Evolutionary conservation across 208 protist genomes (phyloP).

Genomic region (Acanthamoeba lenticulata): DNA sequence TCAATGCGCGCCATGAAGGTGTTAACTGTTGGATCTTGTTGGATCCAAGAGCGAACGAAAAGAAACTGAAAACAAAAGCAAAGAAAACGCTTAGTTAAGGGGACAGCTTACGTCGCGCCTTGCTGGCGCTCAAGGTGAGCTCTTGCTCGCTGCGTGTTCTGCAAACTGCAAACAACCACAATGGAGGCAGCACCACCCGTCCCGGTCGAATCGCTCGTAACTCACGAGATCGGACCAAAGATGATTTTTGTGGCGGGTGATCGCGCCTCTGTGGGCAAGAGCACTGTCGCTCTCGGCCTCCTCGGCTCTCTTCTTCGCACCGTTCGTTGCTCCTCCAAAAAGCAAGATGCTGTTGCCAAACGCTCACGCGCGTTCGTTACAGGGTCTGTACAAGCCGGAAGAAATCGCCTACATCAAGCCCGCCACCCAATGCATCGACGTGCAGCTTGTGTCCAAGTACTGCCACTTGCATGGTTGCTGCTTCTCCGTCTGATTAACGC

Average conservation of each 20-base stretch:
- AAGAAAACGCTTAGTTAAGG: too few relatives aligned
- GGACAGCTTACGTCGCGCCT: too few relatives aligned
- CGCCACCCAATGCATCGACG: conserved; percentile 28
- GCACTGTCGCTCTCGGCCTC: not conserved
- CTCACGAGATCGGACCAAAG: not conserved
- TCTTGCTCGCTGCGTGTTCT: too few relatives aligned
- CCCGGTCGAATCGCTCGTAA: too few relatives aligned
- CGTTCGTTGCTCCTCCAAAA: not conserved
- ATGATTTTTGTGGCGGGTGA: conserved; percentile 25
- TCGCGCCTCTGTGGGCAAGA: conserved; percentile 36
- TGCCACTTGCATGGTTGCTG: not conserved
- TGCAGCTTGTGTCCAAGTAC: not conserved
- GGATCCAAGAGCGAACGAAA: too few relatives aligned
- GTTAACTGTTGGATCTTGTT: too few relatives aligned
- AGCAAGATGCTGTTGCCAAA: not conserved
- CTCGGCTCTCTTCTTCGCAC: not conserved
- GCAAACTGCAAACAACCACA: too few relatives aligned
- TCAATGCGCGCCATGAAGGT: conserved; percentile 58
- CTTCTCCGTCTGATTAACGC: too few relatives aligned
- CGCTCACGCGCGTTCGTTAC: not conserved
- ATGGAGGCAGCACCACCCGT: too few relatives aligned
- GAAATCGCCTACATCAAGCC: conserved; percentile 53
- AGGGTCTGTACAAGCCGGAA: not conserved
- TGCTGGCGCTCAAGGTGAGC: too few relatives aligned
- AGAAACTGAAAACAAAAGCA: too few relatives aligned